Percentiles rank a stretch among this genome's conserved stretches.
Conservation (phyloP, 2,329 filamentous ascomycete species). For the Huntiella bhutanensis region DNA sequence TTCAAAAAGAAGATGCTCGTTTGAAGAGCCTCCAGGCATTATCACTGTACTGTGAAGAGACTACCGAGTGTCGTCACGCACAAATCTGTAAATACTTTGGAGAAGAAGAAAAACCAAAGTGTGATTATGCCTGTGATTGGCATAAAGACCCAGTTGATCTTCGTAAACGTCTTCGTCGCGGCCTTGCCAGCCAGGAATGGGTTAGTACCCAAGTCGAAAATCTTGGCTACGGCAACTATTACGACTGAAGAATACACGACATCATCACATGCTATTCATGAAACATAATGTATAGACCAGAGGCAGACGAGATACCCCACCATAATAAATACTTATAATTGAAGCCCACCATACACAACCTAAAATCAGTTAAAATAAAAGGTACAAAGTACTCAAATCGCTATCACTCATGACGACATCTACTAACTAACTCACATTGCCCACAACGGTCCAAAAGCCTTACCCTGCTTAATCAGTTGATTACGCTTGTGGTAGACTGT, state of each 20-base stretch:
- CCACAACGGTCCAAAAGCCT: neutral
- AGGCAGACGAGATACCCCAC: too few species aligned
- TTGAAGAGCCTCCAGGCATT: slow-evolving; percentile 47
- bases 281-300: too few species aligned
- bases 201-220: slow-evolving; percentile 43
- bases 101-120: slow-evolving; percentile 37
- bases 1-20: slow-evolving; percentile 24
- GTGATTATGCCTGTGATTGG: slow-evolving; percentile 61
- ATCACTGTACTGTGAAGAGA: slow-evolving; percentile 65
- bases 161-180: slow-evolving; percentile 34
- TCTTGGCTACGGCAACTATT: slow-evolving; percentile 36
- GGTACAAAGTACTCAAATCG: too few species aligned
- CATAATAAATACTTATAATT: too few species aligned
- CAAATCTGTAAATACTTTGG: slow-evolving; percentile 63
- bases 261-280: too few species aligned
- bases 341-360: too few species aligned
- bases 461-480: neutral
- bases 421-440: neutral
- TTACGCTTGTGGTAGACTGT: neutral
- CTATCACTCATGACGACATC: too few species aligned
- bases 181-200: slow-evolving; percentile 41
- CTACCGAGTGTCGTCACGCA: slow-evolving; percentile 52
- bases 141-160: slow-evolving; percentile 48
- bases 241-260: slow-evolving; percentile 18
- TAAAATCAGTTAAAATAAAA: too few species aligned